A percentile compares a stretch with the other conserved stretches of the same genome.
These are phyloP conservation scores for Malassezia equina DNA, from an alignment of 1,284 basidiomycete species.

Conservation along the genomic window DNA sequence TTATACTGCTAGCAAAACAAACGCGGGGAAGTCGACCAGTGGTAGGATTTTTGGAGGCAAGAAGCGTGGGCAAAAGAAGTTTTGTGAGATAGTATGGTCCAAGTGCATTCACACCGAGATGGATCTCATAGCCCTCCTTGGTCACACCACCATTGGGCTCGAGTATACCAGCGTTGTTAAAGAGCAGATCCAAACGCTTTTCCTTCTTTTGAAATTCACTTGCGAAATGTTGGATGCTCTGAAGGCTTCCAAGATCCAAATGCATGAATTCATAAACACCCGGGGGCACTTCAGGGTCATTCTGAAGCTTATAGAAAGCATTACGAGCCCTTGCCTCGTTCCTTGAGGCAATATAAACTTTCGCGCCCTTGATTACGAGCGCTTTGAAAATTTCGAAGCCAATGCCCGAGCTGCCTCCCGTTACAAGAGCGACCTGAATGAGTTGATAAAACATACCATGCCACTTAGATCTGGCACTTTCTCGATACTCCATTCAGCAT, in stretches of 20 bases:
- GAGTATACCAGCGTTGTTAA: constrained; percentile 28
- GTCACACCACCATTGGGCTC: constrained; percentile 4
- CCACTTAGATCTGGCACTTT: constrained; percentile 9
- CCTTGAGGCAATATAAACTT: constrained; percentile 25
- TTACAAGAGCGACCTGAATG: constrained; percentile 26
- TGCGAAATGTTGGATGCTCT: constrained; percentile 20
- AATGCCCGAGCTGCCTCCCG: constrained; percentile 39
- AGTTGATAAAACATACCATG: neutral
- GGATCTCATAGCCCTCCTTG: constrained; percentile 27
- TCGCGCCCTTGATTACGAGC: constrained; percentile 23
- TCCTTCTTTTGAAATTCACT: constrained; percentile 18
- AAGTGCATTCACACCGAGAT: constrained; percentile 30
- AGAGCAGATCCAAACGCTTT: constrained; percentile 22
- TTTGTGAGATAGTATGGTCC: constrained; percentile 27
- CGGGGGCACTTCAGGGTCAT: neutral
- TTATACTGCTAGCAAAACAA: constrained; percentile 20
- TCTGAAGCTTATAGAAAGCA: constrained; percentile 8
- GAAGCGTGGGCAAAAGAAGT: constrained; percentile 20
- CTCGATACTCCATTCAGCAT: neutral
- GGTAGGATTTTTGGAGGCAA: neutral
- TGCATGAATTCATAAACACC: constrained; percentile 17
- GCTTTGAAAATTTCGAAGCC: constrained; percentile 30
- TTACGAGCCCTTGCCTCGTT: constrained; percentile 8
- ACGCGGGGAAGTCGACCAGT: constrained; percentile 12
- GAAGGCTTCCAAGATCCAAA: constrained; percentile 25